Percentiles rank a stretch among this genome's conserved stretches.
Evolutionary conservation across 192 early-diverging fungal genomes (phyloP).

Genomic region (Backusella liffmaniae): DNA sequence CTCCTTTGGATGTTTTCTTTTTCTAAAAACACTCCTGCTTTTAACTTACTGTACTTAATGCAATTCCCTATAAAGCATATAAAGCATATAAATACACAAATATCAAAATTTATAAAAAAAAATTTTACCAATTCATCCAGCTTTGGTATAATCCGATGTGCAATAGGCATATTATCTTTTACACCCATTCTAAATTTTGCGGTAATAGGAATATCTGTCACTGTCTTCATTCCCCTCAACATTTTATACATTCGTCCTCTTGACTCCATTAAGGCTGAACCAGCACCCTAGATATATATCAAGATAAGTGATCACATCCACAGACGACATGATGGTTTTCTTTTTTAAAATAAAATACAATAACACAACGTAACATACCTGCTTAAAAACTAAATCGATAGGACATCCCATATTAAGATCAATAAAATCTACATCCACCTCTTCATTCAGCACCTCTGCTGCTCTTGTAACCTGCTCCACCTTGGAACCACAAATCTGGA

Average conservation of each 20-base stretch:
- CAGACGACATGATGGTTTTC: too few species aligned
- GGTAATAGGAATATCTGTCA: constrained; percentile 79
- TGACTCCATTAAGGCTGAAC: constrained; percentile 76
- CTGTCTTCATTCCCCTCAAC: constrained; percentile 66
- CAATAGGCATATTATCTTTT: constrained; percentile 57
- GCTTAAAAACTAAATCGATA: constrained; percentile 79
- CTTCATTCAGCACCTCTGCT: constrained; percentile 66
- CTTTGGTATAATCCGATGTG: constrained; percentile 70
- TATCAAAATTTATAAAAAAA: background rate
- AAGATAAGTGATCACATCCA: background rate
- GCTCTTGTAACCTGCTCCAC: constrained; percentile 56
- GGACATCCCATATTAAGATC: constrained; percentile 98
- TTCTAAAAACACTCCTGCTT: background rate
- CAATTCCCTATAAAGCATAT: constrained; percentile 41
- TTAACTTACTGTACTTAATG: constrained; percentile 53
- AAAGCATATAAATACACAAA: background rate
- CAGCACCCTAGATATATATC: constrained; percentile 59
- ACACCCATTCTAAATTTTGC: constrained; percentile 89
- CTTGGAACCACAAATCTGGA: constrained; percentile 79
- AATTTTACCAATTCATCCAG: constrained; percentile 55
- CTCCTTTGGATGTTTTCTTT: background rate
- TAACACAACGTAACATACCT: background rate
- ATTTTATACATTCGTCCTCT: constrained; percentile 72
- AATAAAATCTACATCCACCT: constrained; percentile 85
- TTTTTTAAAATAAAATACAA: too few species aligned